Percentiles rank a stretch among this genome's conserved stretches.
Evolutionary conservation across 371 early-diverging fungal species (phyloP).

Genomic region (Lichtheimia hyalospora): DNA sequence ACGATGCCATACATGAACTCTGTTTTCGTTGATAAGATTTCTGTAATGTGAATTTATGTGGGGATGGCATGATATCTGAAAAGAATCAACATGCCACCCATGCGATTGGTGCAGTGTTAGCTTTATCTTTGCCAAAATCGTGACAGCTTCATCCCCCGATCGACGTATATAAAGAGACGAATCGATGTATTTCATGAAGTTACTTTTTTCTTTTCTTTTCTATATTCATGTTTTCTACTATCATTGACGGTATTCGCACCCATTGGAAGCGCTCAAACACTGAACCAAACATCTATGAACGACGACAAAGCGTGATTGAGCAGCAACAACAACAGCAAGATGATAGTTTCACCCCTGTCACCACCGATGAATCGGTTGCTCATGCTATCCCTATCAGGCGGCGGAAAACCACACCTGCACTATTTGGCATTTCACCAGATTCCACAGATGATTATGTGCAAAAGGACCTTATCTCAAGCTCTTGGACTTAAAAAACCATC

Average conservation of each 20-base stretch:
- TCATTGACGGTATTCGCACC: not conserved
- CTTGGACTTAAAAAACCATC: conserved; percentile 36
- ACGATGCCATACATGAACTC: too few species aligned
- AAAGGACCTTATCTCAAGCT: conserved; percentile 47
- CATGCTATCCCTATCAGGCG: conserved; percentile 1
- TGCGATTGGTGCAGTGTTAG: too few species aligned
- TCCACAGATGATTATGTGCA: conserved; percentile 47
- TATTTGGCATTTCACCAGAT: conserved; percentile 42
- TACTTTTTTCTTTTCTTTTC: not conserved
- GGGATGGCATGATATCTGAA: too few species aligned
- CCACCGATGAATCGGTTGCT: not conserved
- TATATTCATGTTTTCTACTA: not conserved
- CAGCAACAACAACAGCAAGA: not conserved
- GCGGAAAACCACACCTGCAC: conserved; percentile 5
- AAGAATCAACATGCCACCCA: too few species aligned
- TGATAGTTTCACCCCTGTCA: not conserved
- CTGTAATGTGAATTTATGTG: too few species aligned
- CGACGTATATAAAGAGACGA: too few species aligned
- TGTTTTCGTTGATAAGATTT: too few species aligned
- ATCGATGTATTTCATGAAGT: too few species aligned
- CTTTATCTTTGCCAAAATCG: too few species aligned
- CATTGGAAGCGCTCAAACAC: not conserved
- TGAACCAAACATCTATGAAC: not conserved
- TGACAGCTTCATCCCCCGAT: too few species aligned
- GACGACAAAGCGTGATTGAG: not conserved